phyloP scores from a whole-genome alignment of 1,284 basidiomycete species.

The Trichosporon ovoides region DNA sequence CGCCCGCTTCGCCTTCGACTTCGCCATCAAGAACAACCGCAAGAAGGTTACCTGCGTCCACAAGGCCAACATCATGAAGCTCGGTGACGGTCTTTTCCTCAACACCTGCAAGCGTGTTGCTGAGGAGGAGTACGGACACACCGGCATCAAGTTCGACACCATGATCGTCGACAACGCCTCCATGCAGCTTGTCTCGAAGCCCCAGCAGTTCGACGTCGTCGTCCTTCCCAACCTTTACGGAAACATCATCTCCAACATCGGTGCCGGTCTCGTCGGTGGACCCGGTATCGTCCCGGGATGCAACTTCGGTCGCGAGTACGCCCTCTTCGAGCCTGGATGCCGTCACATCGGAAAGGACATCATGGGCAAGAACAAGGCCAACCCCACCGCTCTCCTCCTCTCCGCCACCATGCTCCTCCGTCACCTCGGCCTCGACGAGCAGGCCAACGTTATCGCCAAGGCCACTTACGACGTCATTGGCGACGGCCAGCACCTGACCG shows the following conservation, averaged over 20 bases:
- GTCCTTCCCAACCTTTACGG: constrained; percentile 62
- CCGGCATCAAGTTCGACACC: constrained; percentile 88
- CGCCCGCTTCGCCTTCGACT: constrained; percentile 96
- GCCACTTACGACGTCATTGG: constrained; percentile 92
- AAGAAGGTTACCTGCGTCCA: constrained; percentile 99
- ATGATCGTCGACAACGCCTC: constrained; percentile 99
- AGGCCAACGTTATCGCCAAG: constrained; percentile 90
- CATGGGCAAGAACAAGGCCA: constrained; percentile 95
- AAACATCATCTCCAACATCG: constrained; percentile 97
- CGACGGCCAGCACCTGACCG: constrained; percentile 81
- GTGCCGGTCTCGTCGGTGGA: constrained; percentile 94
- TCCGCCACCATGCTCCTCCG: constrained; percentile 98
- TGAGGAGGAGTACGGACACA: constrained; percentile 81
- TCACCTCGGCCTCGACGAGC: constrained; percentile 89
- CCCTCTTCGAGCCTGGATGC: constrained; percentile 97
- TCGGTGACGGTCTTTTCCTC: constrained; percentile 98
- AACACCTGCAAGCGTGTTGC: constrained; percentile 96
- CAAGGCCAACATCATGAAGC: constrained; percentile 99
- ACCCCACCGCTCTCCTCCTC: constrained; percentile 97
- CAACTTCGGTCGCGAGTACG: constrained; percentile 96
- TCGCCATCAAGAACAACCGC: constrained; percentile 96
- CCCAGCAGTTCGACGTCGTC: constrained; percentile 62
- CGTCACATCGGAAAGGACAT: constrained; percentile 97
- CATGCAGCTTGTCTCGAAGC: constrained; percentile 96
- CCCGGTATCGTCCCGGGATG: constrained; percentile 97